phyloP scores from a whole-genome alignment of 2,329 filamentous ascomycete species.

The Penicillium fuscoglaucum region DNA sequence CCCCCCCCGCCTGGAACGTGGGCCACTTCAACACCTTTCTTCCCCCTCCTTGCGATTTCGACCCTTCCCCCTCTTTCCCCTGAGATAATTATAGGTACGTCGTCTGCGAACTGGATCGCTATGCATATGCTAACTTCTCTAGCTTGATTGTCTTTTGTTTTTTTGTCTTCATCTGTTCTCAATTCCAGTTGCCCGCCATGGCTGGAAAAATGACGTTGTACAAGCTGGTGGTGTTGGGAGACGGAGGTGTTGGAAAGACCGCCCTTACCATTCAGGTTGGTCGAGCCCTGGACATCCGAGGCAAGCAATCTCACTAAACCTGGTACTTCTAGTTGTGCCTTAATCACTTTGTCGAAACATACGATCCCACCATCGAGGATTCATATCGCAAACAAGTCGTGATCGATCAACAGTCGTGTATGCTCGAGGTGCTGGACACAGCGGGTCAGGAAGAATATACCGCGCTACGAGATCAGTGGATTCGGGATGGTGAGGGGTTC shows the following conservation, averaged over 20 bases:
- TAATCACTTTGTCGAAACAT: slow-evolving; percentile 97
- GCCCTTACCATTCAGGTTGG: slow-evolving; percentile 79
- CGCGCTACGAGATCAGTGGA: slow-evolving; percentile 95
- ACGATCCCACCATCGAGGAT: slow-evolving; percentile 68
- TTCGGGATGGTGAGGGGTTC: slow-evolving; percentile 95
- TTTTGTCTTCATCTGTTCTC: not conserved
- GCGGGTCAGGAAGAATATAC: slow-evolving; percentile 99
- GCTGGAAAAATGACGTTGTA: slow-evolving; percentile 93
- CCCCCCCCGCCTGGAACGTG: slow-evolving; percentile 17
- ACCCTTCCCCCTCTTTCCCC: slow-evolving; percentile 4
- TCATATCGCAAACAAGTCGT: slow-evolving; percentile 71
- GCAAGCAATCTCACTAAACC: slow-evolving; percentile 8
- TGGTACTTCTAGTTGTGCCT: slow-evolving; percentile 69
- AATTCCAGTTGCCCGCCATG: slow-evolving; percentile 55
- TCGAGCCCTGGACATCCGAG: not conserved
- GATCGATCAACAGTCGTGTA: slow-evolving; percentile 92
- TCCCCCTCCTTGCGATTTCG: slow-evolving; percentile 4
- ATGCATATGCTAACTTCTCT: not conserved
- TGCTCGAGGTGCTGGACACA: slow-evolving; percentile 96
- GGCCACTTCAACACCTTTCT: slow-evolving; percentile 13
- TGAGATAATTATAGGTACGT: slow-evolving; percentile 1
- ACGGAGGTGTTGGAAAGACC: slow-evolving; percentile 92
- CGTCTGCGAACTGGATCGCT: not conserved
- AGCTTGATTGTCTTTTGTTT: slow-evolving; percentile 9
- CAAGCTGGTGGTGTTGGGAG: slow-evolving; percentile 92